phyloP scores from a whole-genome alignment of 257 asterid species.

The Solanum microdontum region DNA sequence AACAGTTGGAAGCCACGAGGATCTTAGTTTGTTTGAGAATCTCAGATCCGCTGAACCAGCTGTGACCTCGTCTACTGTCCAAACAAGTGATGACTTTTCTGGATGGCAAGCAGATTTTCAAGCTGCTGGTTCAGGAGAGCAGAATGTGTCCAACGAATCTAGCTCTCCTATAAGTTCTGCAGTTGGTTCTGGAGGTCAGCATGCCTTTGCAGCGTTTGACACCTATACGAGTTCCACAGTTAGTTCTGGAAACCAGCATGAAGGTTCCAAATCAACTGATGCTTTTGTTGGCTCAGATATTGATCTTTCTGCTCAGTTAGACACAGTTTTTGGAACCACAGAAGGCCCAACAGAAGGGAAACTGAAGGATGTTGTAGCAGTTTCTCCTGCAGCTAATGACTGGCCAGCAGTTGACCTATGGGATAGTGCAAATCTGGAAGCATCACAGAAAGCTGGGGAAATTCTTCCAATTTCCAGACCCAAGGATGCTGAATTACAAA shows the following conservation, averaged over 20 bases:
- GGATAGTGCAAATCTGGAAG: conserved; percentile 29
- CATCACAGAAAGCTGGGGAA: conserved; percentile 16
- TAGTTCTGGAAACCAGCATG: conserved; percentile 19
- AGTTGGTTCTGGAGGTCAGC: conserved; percentile 18
- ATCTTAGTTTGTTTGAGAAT: conserved; percentile 40
- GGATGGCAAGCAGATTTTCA: conserved; percentile 88
- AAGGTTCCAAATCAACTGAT: conserved; percentile 12
- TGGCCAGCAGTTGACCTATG: conserved; percentile 44
- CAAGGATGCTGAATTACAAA: conserved; percentile 15
- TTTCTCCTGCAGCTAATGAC: conserved; percentile 33
- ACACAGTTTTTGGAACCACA: conserved; percentile 48
- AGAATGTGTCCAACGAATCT: conserved; percentile 19
- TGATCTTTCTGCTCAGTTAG: conserved; percentile 54
- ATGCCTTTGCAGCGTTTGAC: conserved; percentile 21
- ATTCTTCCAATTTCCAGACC: conserved; percentile 22
- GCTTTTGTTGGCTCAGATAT: conserved; percentile 11
- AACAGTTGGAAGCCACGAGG: conserved; percentile 27
- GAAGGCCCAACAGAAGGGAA: conserved; percentile 20
- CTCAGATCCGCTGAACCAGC: conserved; percentile 31
- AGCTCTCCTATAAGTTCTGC: conserved; percentile 15
- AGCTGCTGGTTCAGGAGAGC: conserved; percentile 31
- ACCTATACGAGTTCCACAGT: conserved; percentile 12
- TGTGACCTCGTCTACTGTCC: conserved; percentile 16
- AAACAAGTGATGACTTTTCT: conserved; percentile 26
- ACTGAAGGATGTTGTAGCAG: conserved; percentile 17